A percentile compares a stretch with the other conserved stretches of the same genome.
Evolutionary conservation across 148 eudicot species (phyloP).

Genomic region (Rhododendron vialii): DNA sequence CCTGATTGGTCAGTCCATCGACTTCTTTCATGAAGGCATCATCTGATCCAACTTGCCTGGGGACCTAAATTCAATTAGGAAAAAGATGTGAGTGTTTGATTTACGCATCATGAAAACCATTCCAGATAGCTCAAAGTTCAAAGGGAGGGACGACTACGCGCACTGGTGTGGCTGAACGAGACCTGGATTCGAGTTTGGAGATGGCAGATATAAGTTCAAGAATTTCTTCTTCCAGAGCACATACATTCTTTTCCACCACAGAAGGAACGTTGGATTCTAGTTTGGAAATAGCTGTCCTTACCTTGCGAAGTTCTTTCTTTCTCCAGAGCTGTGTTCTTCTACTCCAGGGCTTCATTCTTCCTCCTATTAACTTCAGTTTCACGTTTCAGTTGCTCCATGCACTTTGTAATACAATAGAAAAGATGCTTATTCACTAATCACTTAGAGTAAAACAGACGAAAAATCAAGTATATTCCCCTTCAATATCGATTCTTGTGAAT

Average conservation of each 20-base stretch:
- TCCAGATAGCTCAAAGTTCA: too few species aligned
- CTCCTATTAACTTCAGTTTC: slow-evolving; percentile 7
- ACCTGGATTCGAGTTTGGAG: slow-evolving; percentile 2
- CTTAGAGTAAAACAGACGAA: neutral
- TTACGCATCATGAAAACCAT: too few species aligned
- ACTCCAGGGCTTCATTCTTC: slow-evolving; percentile 8
- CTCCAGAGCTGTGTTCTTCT: neutral
- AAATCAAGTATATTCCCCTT: neutral
- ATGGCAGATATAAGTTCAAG: slow-evolving; percentile 6
- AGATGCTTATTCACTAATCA: neutral
- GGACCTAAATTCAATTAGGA: too few species aligned
- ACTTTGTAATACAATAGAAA: neutral
- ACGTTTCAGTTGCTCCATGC: slow-evolving; percentile 5
- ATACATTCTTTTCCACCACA: neutral
- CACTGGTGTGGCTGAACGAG: neutral
- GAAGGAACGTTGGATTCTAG: neutral
- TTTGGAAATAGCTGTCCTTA: slow-evolving; percentile 2
- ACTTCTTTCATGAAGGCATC: too few species aligned
- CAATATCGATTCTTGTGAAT: neutral
- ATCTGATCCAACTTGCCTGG: too few species aligned
- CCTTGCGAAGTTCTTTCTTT: neutral
- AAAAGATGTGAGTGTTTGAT: too few species aligned
- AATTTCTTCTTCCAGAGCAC: slow-evolving; percentile 10
- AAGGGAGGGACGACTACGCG: too few species aligned
- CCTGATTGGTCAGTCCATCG: too few species aligned